These are phyloP conservation scores for Fusarium sp. DNA, from an alignment of 2,329 filamentous ascomycete genomes.

Conservation along the genomic window DNA sequence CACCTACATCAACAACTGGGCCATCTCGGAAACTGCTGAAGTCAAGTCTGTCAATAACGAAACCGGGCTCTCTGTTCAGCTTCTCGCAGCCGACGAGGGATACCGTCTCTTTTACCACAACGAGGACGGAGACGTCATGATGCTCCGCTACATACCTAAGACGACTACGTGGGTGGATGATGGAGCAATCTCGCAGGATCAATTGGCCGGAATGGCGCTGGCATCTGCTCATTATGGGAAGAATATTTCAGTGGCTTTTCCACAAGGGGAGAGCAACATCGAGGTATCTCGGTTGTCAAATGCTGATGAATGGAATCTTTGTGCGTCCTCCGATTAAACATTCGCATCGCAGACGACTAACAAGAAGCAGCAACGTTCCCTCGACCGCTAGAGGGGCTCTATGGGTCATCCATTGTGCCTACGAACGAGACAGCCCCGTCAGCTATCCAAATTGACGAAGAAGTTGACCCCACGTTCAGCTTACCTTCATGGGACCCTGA, in stretches of 20 bases:
- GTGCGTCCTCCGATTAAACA: background rate
- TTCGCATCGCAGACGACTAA: background rate
- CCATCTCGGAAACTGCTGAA: background rate
- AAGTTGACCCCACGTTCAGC: background rate
- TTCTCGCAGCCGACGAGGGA: background rate
- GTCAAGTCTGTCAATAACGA: background rate
- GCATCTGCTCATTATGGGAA: background rate
- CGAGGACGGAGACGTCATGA: background rate
- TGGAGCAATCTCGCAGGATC: background rate
- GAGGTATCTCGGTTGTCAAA: background rate
- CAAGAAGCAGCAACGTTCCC: background rate
- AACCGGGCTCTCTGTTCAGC: background rate
- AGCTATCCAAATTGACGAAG: background rate
- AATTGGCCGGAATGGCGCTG: background rate
- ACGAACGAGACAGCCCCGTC: background rate
- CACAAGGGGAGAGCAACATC: background rate
- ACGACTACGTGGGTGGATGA: background rate
- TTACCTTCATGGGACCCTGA: background rate
- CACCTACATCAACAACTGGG: background rate
- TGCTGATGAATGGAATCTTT: background rate
- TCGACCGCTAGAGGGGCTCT: background rate
- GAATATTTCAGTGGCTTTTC: background rate
- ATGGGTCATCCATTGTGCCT: background rate
- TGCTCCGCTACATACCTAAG: background rate
- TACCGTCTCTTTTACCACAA: conserved; percentile 6